phyloP scores from a whole-genome alignment of 306 rosid species.

The Arachis stenosperma region DNA sequence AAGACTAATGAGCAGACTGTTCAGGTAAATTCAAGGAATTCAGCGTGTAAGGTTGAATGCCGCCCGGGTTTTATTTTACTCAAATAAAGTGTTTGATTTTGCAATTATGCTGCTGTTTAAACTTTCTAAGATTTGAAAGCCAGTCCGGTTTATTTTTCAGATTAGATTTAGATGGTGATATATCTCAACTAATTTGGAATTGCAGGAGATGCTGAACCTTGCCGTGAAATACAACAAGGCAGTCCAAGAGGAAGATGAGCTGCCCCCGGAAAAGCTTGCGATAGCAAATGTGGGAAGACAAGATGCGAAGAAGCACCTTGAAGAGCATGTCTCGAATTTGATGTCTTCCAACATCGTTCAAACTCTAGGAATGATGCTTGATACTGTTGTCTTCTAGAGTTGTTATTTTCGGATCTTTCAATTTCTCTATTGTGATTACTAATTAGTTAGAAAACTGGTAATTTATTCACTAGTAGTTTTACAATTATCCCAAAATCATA shows the following conservation, averaged over 20 bases:
- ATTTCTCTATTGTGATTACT: conserved; percentile 2
- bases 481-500: conserved; percentile 16
- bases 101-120: background rate
- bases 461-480: conserved; percentile 5
- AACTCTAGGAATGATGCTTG: conserved; percentile 94
- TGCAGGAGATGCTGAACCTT: conserved; percentile 80
- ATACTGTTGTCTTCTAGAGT: conserved; percentile 82
- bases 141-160: background rate
- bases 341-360: conserved; percentile 94
- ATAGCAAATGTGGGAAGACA: conserved; percentile 96
- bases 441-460: conserved; percentile 21
- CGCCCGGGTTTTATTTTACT: background rate
- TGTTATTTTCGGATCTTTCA: conserved; percentile 20
- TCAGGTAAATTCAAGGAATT: conserved; percentile 57
- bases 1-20: conserved; percentile 91
- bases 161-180: background rate
- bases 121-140: background rate
- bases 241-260: conserved; percentile 94
- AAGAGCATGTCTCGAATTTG: conserved; percentile 89
- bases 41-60: background rate
- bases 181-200: conserved; percentile 26
- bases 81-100: background rate
- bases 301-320: conserved; percentile 96
- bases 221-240: conserved; percentile 91
- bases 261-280: conserved; percentile 90